Conservation (phyloP, 2,329 filamentous ascomycete genomes). For the Podosphaera leucotricha region DNA sequence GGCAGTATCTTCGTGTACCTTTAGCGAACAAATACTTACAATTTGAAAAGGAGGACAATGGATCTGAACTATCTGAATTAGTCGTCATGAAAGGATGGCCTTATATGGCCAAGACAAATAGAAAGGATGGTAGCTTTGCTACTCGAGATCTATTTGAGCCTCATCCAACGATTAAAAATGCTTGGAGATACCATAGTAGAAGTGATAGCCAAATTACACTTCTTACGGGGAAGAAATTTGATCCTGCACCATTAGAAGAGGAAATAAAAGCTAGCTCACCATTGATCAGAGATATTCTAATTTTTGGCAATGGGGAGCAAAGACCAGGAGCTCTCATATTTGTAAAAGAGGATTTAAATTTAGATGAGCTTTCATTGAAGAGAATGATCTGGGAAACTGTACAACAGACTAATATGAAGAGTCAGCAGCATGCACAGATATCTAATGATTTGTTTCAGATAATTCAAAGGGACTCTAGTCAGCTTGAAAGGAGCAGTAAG, state of each 20-base stretch:
- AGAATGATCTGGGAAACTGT: conserved; percentile 21
- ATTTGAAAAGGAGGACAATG: conserved; percentile 24
- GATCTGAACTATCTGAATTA: conserved; percentile 24
- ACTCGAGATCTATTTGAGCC: conserved; percentile 38
- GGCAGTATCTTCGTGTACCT: conserved; percentile 31
- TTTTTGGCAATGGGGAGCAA: conserved; percentile 34
- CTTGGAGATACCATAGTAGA: conserved; percentile 39
- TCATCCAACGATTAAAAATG: conserved; percentile 25
- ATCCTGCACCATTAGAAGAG: conserved; percentile 36
- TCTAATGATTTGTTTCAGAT: conserved; percentile 10
- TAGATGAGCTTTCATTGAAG: conserved; percentile 17
- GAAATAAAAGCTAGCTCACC: conserved; percentile 20
- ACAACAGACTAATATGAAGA: conserved; percentile 23
- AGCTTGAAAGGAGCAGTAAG: conserved; percentile 36
- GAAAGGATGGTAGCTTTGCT: conserved; percentile 33
- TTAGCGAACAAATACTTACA: conserved; percentile 15
- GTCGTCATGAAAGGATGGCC: conserved; percentile 33
- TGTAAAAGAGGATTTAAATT: conserved; percentile 19
- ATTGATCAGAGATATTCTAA: conserved; percentile 28
- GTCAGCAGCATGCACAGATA: conserved; percentile 27
- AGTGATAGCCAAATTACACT: conserved; percentile 37
- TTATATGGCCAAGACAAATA: conserved; percentile 32
- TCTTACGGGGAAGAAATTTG: conserved; percentile 45
- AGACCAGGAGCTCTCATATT: conserved; percentile 32
- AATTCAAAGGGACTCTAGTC: conserved; percentile 9